Evolutionary conservation across 2,329 filamentous ascomycete genomes (phyloP).

Genomic region (Chrysoporthe deuterocubensis): DNA sequence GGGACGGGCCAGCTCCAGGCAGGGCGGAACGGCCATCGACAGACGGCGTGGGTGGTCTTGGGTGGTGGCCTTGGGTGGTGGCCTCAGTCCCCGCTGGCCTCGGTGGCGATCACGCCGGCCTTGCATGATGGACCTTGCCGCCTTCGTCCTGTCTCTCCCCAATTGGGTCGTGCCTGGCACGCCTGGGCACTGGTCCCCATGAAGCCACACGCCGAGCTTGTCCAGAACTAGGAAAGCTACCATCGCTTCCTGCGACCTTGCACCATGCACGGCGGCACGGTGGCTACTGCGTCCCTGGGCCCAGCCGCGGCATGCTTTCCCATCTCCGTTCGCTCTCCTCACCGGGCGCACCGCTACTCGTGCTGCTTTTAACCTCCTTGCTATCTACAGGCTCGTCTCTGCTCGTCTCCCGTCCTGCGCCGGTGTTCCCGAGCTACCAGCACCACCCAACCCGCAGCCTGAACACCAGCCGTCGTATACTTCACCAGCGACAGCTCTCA

Average conservation of each 20-base stretch:
- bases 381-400: neutral
- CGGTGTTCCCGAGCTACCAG: too few relatives aligned
- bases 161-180: neutral
- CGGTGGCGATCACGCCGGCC: neutral
- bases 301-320: neutral
- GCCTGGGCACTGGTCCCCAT: neutral
- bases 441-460: too few relatives aligned
- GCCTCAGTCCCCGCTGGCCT: neutral
- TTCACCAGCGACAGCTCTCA: neutral
- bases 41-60: too few relatives aligned
- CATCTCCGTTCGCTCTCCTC: neutral
- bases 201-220: slow-evolving; percentile 8
- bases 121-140: neutral
- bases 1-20: too few relatives aligned
- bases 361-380: neutral
- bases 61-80: too few relatives aligned
- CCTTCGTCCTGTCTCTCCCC: neutral
- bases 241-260: neutral
- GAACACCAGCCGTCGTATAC: neutral
- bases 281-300: neutral
- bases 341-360: neutral
- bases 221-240: neutral
- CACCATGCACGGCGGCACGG: neutral
- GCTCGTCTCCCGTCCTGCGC: too few relatives aligned
- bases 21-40: too few relatives aligned